Conservation (phyloP, 1,139 yeast genomes). For the Candida neerlandica region DNA sequence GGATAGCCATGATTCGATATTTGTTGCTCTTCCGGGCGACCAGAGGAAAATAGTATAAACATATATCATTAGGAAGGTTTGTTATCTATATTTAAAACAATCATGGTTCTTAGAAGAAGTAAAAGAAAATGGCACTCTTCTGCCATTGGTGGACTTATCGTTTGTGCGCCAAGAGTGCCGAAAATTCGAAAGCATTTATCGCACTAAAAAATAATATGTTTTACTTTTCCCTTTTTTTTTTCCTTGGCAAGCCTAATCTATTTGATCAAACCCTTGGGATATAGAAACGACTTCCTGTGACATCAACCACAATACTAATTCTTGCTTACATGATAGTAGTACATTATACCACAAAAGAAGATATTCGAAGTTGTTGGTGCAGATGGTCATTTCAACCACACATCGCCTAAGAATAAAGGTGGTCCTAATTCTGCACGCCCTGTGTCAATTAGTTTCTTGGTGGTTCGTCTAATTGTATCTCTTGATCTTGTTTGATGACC, state of each 20-base stretch:
- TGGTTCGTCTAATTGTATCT: no score
- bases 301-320: no score
- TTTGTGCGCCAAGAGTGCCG: constrained; percentile 5
- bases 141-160: constrained; percentile 17
- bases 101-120: not conserved
- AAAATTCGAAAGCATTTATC: not conserved
- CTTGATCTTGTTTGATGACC: no score
- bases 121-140: not conserved
- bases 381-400: no score
- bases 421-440: no score
- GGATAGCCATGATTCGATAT: constrained; percentile 14
- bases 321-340: no score
- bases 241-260: constrained; percentile 1
- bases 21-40: not conserved
- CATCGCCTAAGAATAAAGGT: no score
- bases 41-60: not conserved
- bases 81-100: not conserved
- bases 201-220: not conserved
- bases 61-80: not conserved
- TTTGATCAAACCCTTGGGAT: not conserved
- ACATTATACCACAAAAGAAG: no score
- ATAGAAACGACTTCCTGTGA: no score
- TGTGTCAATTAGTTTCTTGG: no score
- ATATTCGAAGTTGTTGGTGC: no score
- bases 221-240: not conserved